These are phyloP conservation scores for Kazachstania bromeliacearum DNA, from an alignment of 805 yeast species.

Conservation along the genomic window DNA sequence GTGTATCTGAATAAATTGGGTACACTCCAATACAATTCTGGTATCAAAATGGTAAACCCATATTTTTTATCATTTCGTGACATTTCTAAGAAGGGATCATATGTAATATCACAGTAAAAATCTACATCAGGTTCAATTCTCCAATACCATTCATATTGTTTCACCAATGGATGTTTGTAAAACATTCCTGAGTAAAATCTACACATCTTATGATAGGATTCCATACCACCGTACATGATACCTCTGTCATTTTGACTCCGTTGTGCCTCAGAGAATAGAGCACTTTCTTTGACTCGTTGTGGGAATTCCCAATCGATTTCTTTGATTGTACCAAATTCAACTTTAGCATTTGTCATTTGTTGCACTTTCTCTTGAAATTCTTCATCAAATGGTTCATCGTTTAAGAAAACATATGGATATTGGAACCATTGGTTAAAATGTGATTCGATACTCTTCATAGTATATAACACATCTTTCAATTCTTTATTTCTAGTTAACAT, in stretches of 20 bases:
- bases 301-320: slow-evolving; percentile 64
- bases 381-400: slow-evolving; percentile 67
- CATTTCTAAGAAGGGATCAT: slow-evolving; percentile 88
- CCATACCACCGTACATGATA: slow-evolving; percentile 74
- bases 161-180: slow-evolving; percentile 67
- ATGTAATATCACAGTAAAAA: slow-evolving; percentile 81
- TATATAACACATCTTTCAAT: slow-evolving; percentile 58
- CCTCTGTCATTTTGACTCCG: slow-evolving; percentile 63
- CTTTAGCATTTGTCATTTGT: slow-evolving; percentile 46
- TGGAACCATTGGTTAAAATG: slow-evolving; percentile 91
- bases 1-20: slow-evolving; percentile 76
- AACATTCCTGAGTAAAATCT: slow-evolving; percentile 79
- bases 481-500: slow-evolving; percentile 78
- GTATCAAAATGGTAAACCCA: slow-evolving; percentile 74
- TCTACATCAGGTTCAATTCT: slow-evolving; percentile 90
- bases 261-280: slow-evolving; percentile 2
- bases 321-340: slow-evolving; percentile 64
- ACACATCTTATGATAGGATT: slow-evolving; percentile 90
- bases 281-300: neutral
- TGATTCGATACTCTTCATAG: slow-evolving; percentile 68
- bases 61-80: slow-evolving; percentile 55
- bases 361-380: slow-evolving; percentile 49
- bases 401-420: slow-evolving; percentile 86
- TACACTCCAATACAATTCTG: slow-evolving; percentile 72
- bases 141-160: slow-evolving; percentile 85